Conservation (phyloP, 2,329 filamentous ascomycete species). For the Ustulina deusta region DNA sequence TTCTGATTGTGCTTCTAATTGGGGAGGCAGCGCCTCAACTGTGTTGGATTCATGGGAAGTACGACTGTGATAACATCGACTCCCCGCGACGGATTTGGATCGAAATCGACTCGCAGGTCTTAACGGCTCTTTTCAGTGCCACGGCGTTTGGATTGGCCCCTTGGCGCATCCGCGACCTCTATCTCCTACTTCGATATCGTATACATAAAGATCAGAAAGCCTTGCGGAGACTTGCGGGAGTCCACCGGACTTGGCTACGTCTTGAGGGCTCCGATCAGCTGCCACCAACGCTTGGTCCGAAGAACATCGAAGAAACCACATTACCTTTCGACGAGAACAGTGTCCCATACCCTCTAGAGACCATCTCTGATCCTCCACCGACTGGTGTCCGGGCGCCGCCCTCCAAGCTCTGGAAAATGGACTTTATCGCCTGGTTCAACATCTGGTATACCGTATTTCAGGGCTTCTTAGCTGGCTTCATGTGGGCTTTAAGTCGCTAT, state of each 20-base stretch:
- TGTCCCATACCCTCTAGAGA: constrained; percentile 73
- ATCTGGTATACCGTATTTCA: constrained; percentile 84
- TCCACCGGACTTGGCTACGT: constrained; percentile 81
- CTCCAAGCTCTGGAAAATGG: constrained; percentile 79
- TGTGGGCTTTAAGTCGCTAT: constrained; percentile 84
- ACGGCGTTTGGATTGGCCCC: constrained; percentile 87
- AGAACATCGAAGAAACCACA: constrained; percentile 60
- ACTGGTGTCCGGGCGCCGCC: constrained; percentile 77
- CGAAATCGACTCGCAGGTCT: constrained; percentile 84
- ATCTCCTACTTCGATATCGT: constrained; percentile 76
- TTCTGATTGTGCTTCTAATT: constrained; percentile 88
- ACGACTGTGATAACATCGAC: constrained; percentile 75
- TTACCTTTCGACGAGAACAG: constrained; percentile 55
- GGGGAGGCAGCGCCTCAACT: constrained; percentile 80
- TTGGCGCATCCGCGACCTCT: constrained; percentile 86
- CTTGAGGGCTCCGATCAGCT: constrained; percentile 74
- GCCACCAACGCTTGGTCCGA: constrained; percentile 64
- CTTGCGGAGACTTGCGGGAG: constrained; percentile 76
- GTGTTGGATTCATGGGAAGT: constrained; percentile 67
- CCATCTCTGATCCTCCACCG: constrained; percentile 74
- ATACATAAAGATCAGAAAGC: constrained; percentile 64
- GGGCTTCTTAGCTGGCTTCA: constrained; percentile 77
- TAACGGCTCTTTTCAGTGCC: constrained; percentile 87
- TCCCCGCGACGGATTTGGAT: constrained; percentile 86
- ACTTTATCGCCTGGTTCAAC: constrained; percentile 83